Base-by-base conservation (phyloP, 1,284 basidiomycete species). In the Sparassis latifolia region DNA sequence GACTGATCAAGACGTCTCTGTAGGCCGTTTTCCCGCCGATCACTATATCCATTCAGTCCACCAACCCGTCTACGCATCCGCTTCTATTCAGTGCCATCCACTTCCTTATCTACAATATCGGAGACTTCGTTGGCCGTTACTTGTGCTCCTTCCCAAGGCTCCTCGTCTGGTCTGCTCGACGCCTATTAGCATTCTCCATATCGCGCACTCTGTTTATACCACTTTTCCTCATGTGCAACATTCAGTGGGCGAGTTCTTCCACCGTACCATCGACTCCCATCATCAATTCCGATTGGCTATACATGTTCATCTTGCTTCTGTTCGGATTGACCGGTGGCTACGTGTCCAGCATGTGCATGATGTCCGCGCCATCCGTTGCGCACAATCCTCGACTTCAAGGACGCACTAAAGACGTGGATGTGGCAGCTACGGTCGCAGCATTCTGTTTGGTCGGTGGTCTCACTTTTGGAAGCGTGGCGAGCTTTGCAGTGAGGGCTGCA, bases 21-120 rank as follows among this genome's bases (percentile, higher is more conserved):
- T 54, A 94, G 92, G 78, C 90, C 33, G 83, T 94, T 41, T 94
- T 84, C 68, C 92, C 92, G 2, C 80, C 91, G 0, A 86, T 93
- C 51, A 93, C 92, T 2, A 80, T 84, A 3, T 86, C 85, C 0
- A 80, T 95, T 46, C 66, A 68, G 35, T 79, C 92, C 0, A 80
- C 80, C 2, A 82, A 82, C 54, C 76, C 80, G 12, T 56, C 58
- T 40, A 76, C 73, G 9, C 80, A 81, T 57, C 80, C 82, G 0
- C 70, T 88, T 20, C 66, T 90, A 27, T 89, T 91, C 71, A 82
- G 73, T 52, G 77, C 83, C 1, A 57, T 84, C 38, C 86, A 89
- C 59, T 90, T 89, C 68, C 71, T 89, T 33, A 69, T 82, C n/a
- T 89, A 83, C 68, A 82, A 83, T 68, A 55, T 80, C 40, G 90